phyloP scores from a whole-genome alignment of 2,329 filamentous ascomycete genomes.

The Pestalotiopsis sp. region DNA sequence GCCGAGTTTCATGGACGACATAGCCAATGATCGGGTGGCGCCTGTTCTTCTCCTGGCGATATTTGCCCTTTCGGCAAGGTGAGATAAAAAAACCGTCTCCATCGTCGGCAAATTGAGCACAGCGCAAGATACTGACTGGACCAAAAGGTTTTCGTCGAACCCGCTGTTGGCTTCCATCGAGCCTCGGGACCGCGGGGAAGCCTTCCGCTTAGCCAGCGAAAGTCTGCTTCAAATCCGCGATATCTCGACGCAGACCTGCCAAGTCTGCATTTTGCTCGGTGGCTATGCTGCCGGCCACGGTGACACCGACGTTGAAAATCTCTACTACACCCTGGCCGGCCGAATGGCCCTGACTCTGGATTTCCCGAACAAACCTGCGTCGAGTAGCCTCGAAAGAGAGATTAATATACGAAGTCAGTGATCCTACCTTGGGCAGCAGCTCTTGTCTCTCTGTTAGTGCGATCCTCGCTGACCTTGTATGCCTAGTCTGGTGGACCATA shows the following conservation, averaged over 20 bases:
- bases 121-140: neutral
- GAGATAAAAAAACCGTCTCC: neutral
- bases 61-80: conserved; percentile 27
- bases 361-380: conserved; percentile 32
- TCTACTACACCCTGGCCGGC: conserved; percentile 40
- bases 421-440: neutral
- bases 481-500: conserved; percentile 38
- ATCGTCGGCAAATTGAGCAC: neutral
- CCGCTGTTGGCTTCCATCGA: conserved; percentile 20
- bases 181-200: conserved; percentile 25
- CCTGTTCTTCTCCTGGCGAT: conserved; percentile 27
- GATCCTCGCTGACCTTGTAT: neutral
- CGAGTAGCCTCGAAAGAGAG: conserved; percentile 35
- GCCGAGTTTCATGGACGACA: conserved; percentile 27
- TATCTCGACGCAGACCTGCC: conserved; percentile 38
- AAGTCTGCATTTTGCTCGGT: conserved; percentile 42
- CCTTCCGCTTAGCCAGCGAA: conserved; percentile 24
- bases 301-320: conserved; percentile 36
- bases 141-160: conserved; percentile 25
- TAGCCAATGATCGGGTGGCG: conserved; percentile 23
- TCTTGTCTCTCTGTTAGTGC: too few relatives aligned
- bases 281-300: conserved; percentile 35
- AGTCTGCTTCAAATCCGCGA: conserved; percentile 35
- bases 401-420: conserved; percentile 32
- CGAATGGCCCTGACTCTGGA: conserved; percentile 38